These are phyloP conservation scores for Penicillium malachiteum DNA, from an alignment of 495 filamentous ascomycete genomes.

Conservation along the genomic window DNA sequence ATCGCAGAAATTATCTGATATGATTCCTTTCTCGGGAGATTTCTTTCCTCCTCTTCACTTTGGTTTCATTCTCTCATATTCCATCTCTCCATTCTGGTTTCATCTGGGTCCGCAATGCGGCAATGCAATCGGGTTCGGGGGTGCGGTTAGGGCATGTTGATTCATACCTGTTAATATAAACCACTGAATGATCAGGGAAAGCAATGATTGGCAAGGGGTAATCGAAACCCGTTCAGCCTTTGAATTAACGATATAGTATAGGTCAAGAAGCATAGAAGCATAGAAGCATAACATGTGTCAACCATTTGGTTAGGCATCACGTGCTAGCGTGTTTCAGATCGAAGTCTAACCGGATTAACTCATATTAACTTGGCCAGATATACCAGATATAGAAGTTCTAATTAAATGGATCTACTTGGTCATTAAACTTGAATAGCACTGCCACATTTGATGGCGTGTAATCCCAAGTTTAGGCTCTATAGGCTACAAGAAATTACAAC, in stretches of 20 bases:
- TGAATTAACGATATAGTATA: no score
- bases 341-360: conserved; percentile 12
- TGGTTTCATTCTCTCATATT: neutral
- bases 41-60: neutral
- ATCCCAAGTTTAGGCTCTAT: no score
- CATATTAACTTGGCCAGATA: no score
- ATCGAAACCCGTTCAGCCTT: no score
- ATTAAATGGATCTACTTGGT: no score
- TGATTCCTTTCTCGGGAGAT: neutral
- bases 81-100: neutral
- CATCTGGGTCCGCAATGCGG: neutral
- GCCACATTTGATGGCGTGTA: no score
- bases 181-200: no score
- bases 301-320: conserved; percentile 14
- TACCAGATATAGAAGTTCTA: no score
- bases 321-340: conserved; percentile 41
- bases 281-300: conserved; percentile 1
- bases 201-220: no score
- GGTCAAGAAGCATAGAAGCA: neutral
- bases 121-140: conserved; percentile 12
- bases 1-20: neutral
- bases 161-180: neutral
- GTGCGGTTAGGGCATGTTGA: conserved; percentile 11
- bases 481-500: no score
- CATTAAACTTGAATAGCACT: no score